Percentiles rank a stretch among this genome's conserved stretches.
phyloP scores from a whole-genome alignment of 495 filamentous ascomycete species.

The Aspergillus heteromorphus region DNA sequence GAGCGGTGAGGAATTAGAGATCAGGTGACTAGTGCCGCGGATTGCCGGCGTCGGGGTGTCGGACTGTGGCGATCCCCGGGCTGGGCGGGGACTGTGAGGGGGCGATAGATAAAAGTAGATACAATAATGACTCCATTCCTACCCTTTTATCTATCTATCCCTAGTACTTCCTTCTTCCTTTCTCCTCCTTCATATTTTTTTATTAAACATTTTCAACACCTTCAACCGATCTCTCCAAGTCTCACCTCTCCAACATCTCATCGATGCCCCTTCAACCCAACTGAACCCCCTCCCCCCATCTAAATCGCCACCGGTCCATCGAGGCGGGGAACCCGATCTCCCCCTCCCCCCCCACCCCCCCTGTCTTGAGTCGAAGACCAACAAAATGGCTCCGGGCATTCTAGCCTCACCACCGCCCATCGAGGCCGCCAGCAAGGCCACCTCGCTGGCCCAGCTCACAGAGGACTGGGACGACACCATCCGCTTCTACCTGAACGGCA shows the following conservation, averaged over 20 bases:
- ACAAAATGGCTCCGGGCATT: slow-evolving; percentile 59
- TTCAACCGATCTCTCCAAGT: too few relatives aligned
- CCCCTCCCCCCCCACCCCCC: background rate
- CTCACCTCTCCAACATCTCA: too few relatives aligned
- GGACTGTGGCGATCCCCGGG: slow-evolving; percentile 45
- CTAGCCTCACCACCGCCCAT: slow-evolving; percentile 39
- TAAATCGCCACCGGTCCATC: background rate
- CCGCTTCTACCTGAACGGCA: slow-evolving; percentile 91
- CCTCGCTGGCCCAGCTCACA: slow-evolving; percentile 51
- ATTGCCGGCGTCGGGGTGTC: slow-evolving; percentile 24
- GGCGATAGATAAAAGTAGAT: background rate
- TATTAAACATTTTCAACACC: too few relatives aligned
- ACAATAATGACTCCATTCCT: background rate
- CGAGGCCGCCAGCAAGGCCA: slow-evolving; percentile 36
- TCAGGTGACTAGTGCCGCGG: background rate
- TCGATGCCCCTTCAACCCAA: too few relatives aligned
- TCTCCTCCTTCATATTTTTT: too few relatives aligned
- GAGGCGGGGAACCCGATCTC: background rate
- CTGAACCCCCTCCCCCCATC: too few relatives aligned
- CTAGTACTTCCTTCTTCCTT: too few relatives aligned
- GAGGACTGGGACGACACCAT: slow-evolving; percentile 63
- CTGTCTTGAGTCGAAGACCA: background rate
- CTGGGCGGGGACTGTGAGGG: slow-evolving; percentile 6
- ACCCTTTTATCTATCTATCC: background rate
- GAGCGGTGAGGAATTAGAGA: background rate